These are phyloP conservation scores for Scheffersomyces cryptocercus DNA, from an alignment of 1,139 yeast species.

Conservation along the genomic window DNA sequence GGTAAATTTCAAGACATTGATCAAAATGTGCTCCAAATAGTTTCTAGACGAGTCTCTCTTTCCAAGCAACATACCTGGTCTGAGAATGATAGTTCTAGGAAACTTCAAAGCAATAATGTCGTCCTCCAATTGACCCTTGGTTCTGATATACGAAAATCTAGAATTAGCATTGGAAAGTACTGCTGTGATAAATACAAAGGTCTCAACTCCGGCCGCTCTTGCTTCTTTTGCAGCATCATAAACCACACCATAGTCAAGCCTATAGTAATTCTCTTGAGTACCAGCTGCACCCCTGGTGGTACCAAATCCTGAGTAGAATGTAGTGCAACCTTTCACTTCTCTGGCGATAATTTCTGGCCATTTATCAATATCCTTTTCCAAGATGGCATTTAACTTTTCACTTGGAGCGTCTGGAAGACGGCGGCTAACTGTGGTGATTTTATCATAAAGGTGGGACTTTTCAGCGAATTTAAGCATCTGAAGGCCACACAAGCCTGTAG, in stretches of 20 bases:
- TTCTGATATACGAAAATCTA: slow-evolving; percentile 49
- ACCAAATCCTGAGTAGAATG: slow-evolving; percentile 66
- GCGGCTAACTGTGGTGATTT: slow-evolving; percentile 50
- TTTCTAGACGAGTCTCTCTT: slow-evolving; percentile 50
- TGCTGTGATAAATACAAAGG: slow-evolving; percentile 64
- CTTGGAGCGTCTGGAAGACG: slow-evolving; percentile 24
- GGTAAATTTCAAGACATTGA: slow-evolving; percentile 28
- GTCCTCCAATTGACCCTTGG: slow-evolving; percentile 68
- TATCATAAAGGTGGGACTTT: slow-evolving; percentile 25
- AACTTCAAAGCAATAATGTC: slow-evolving; percentile 58
- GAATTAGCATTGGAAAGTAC: slow-evolving; percentile 58
- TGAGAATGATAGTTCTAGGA: slow-evolving; percentile 64
- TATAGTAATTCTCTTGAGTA: slow-evolving; percentile 60
- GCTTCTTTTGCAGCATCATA: slow-evolving; percentile 68
- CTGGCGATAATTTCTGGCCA: slow-evolving; percentile 39
- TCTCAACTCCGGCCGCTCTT: slow-evolving; percentile 60
- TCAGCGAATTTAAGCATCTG: slow-evolving; percentile 42
- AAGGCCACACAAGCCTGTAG: slow-evolving; percentile 64
- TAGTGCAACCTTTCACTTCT: slow-evolving; percentile 18
- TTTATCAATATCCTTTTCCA: slow-evolving; percentile 37
- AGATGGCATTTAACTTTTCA: slow-evolving; percentile 27
- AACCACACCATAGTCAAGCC: slow-evolving; percentile 72
- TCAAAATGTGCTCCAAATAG: slow-evolving; percentile 23
- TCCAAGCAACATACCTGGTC: slow-evolving; percentile 73
- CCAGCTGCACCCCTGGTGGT: slow-evolving; percentile 75